Conservation (phyloP, 2,329 filamentous ascomycete genomes). For the Hypomyces perniciosus region DNA sequence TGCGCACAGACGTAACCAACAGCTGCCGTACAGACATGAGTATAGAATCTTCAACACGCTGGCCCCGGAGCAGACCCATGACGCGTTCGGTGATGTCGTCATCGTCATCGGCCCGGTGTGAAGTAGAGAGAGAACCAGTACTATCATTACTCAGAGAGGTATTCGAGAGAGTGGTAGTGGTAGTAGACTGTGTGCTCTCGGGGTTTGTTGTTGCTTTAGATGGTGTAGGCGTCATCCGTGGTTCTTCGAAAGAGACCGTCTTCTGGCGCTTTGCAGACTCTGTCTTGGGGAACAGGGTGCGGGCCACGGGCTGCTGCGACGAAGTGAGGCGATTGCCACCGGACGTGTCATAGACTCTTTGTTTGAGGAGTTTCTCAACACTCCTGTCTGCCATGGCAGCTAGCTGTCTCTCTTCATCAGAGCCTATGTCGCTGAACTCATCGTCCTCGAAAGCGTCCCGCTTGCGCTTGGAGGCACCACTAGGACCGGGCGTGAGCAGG, state of each 20-base stretch:
- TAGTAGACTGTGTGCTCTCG: slow-evolving; percentile 1
- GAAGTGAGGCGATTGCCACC: slow-evolving; percentile 17
- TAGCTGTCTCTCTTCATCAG: slow-evolving; percentile 36
- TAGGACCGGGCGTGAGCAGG: slow-evolving; percentile 6
- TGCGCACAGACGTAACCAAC: slow-evolving; percentile 51
- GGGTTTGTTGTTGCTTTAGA: slow-evolving; percentile 7
- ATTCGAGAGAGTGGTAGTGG: slow-evolving; percentile 1
- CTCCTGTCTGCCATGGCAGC: slow-evolving; percentile 30
- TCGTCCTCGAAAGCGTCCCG: slow-evolving; percentile 21
- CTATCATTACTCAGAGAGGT: neutral
- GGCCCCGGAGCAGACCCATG: slow-evolving; percentile 41
- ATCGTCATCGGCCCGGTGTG: slow-evolving; percentile 10
- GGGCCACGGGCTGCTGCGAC: slow-evolving; percentile 31
- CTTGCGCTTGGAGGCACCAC: slow-evolving; percentile 23
- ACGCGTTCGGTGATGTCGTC: slow-evolving; percentile 41
- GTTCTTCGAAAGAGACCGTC: slow-evolving; percentile 26
- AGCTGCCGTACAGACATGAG: slow-evolving; percentile 34
- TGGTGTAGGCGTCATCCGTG: slow-evolving; percentile 14
- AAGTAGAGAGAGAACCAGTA: neutral
- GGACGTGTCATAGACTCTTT: slow-evolving; percentile 23
- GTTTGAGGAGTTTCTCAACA: slow-evolving; percentile 19
- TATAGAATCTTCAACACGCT: slow-evolving; percentile 33
- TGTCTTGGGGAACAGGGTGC: slow-evolving; percentile 29
- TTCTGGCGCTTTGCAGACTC: slow-evolving; percentile 26
- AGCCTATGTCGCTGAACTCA: slow-evolving; percentile 29